phyloP scores from a whole-genome alignment of 257 asterid species.

The Perilla frutescens region DNA sequence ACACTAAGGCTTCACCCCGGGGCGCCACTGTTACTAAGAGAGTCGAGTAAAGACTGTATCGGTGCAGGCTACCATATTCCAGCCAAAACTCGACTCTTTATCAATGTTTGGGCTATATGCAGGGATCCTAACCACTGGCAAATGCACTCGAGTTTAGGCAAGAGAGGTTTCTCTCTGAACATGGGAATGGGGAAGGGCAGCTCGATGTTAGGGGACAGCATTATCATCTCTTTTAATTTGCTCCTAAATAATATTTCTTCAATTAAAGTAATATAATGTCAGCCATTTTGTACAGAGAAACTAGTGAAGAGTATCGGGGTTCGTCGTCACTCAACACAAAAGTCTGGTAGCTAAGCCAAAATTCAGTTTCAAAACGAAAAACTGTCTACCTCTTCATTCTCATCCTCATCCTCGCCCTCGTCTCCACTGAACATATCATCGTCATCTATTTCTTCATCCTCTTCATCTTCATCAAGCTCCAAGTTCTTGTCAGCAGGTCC shows the following conservation, averaged over 20 bases:
- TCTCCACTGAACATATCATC: constrained; percentile 40
- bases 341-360: not conserved
- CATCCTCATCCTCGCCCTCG: constrained; percentile 40
- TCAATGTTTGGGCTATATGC: constrained; percentile 70
- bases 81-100: constrained; percentile 56
- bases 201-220: constrained; percentile 86
- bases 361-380: constrained; percentile 35
- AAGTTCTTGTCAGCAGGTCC: constrained; percentile 35
- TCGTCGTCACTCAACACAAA: not conserved
- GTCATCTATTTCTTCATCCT: constrained; percentile 41
- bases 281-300: constrained; percentile 21
- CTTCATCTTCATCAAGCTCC: constrained; percentile 58
- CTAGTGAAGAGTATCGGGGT: not conserved
- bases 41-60: constrained; percentile 56
- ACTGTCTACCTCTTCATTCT: constrained; percentile 35
- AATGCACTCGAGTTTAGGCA: constrained; percentile 66
- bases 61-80: constrained; percentile 54
- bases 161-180: constrained; percentile 53
- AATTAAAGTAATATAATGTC: too few relatives aligned
- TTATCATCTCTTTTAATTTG: constrained; percentile 43
- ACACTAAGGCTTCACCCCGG: constrained; percentile 75
- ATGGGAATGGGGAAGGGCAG: constrained; percentile 18
- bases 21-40: constrained; percentile 54
- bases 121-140: constrained; percentile 69
- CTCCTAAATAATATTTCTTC: too few relatives aligned